A percentile compares a stretch with the other conserved stretches of the same genome.
Evolutionary conservation across 495 filamentous ascomycete genomes (phyloP).

Genomic region (Aeminium ludgeri): DNA sequence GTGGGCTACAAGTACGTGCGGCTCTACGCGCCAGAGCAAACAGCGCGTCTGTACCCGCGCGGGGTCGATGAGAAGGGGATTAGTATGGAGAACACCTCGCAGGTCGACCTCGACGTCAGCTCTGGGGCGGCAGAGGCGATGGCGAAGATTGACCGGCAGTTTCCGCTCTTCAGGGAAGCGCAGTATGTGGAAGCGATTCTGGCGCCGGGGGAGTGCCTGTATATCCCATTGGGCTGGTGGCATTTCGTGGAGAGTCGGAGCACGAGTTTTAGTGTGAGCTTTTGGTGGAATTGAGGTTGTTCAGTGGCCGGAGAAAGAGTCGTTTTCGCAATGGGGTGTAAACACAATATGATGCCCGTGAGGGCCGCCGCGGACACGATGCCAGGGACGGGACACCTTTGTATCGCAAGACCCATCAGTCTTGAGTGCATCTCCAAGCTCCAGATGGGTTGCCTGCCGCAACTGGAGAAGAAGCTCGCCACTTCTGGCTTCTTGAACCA

Average conservation of each 20-base stretch:
- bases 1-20: constrained; percentile 83
- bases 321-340: no score
- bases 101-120: constrained; percentile 40
- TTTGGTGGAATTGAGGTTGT: constrained; percentile 77
- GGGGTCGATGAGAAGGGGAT: constrained; percentile 52
- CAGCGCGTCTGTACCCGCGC: constrained; percentile 44
- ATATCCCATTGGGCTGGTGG: constrained; percentile 96
- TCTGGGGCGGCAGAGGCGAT: not conserved
- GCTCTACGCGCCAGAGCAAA: constrained; percentile 55
- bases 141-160: constrained; percentile 25
- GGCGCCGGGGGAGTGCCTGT: constrained; percentile 65
- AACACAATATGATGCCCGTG: no score
- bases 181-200: constrained; percentile 66
- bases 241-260: constrained; percentile 83
- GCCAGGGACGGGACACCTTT: no score
- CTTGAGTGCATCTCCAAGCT: no score
- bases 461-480: no score
- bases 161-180: constrained; percentile 40
- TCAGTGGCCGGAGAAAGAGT: no score
- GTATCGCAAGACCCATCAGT: no score
- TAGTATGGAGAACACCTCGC: constrained; percentile 84
- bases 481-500: no score
- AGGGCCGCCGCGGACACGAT: no score
- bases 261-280: constrained; percentile 88
- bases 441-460: no score